These are phyloP conservation scores for Colletotrichum musae DNA, from an alignment of 2,329 filamentous ascomycete genomes.

Conservation along the genomic window DNA sequence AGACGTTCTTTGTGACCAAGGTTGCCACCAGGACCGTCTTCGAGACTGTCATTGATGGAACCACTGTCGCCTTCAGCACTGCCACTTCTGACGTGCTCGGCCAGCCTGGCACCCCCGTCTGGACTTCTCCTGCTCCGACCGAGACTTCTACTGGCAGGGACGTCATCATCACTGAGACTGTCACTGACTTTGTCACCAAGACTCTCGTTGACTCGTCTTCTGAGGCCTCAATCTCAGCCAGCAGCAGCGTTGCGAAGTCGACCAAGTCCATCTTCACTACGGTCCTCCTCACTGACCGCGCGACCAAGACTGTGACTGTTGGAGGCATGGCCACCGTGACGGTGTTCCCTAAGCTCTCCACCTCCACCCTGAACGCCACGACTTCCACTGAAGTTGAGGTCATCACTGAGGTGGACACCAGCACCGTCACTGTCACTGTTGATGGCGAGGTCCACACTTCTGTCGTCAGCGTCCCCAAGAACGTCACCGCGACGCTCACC, in stretches of 20 bases:
- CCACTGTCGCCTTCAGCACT: conserved; percentile 31
- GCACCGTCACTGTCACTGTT: conserved; percentile 47
- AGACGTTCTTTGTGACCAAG: conserved; percentile 28
- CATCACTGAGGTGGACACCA: conserved; percentile 47
- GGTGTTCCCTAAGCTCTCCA: conserved; percentile 18
- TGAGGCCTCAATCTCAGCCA: conserved; percentile 9
- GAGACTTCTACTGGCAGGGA: conserved; percentile 9
- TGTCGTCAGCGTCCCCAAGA: conserved; percentile 31
- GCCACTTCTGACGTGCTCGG: conserved; percentile 28
- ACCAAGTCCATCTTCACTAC: conserved; percentile 34
- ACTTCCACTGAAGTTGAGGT: conserved; percentile 46
- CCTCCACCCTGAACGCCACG: conserved; percentile 41
- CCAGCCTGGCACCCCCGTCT: conserved; percentile 6
- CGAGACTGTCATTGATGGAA: conserved; percentile 27
- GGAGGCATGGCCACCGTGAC: conserved; percentile 31
- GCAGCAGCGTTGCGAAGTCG: conserved; percentile 1
- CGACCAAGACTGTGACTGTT: conserved; percentile 37
- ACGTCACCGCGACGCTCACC: conserved; percentile 52
- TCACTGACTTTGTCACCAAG: conserved; percentile 26
- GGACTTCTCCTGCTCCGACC: conserved; percentile 3
- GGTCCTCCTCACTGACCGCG: conserved; percentile 28
- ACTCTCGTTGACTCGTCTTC: conserved; percentile 4
- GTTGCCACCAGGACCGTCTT: conserved; percentile 32
- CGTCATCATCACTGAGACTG: conserved; percentile 21
- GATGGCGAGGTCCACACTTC: conserved; percentile 41